Evolutionary conservation across 768 basidiomycete genomes (phyloP).

Genomic region (Cyclocybe aegerita): DNA sequence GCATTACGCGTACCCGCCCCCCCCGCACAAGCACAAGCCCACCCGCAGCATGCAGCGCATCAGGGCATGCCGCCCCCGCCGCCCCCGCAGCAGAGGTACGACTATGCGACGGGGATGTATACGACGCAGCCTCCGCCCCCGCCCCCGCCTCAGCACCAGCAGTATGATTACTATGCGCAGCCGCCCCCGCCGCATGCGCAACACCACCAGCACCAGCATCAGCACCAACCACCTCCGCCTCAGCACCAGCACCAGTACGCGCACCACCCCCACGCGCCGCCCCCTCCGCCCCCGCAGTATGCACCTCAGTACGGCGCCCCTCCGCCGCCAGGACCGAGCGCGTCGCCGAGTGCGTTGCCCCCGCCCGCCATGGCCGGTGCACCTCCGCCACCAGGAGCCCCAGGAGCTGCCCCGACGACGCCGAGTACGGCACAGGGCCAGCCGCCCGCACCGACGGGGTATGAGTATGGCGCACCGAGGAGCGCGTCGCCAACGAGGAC

Average conservation of each 20-base stretch:
- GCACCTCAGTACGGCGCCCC: slow-evolving; percentile 11
- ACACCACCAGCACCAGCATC: slow-evolving; percentile 24
- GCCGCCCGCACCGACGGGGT: slow-evolving; percentile 9
- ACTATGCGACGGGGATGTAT: slow-evolving; percentile 26
- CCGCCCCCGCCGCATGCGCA: slow-evolving; percentile 27
- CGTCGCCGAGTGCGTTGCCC: slow-evolving; percentile 2
- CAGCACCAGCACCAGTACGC: slow-evolving; percentile 14
- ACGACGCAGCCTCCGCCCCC: slow-evolving; percentile 22
- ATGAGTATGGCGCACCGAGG: neutral
- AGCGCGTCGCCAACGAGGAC: no score
- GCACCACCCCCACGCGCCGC: slow-evolving; percentile 1
- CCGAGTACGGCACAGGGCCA: slow-evolving; percentile 4
- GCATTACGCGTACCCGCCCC: neutral
- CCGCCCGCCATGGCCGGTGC: no score
- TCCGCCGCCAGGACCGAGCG: slow-evolving; percentile 10
- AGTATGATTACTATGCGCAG: slow-evolving; percentile 27
- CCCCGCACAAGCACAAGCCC: slow-evolving; percentile 2
- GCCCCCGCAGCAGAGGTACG: slow-evolving; percentile 22
- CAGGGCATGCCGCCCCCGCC: slow-evolving; percentile 20
- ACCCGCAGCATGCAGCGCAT: slow-evolving; percentile 17
- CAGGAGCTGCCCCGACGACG: slow-evolving; percentile 9
- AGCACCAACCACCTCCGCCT: slow-evolving; percentile 14
- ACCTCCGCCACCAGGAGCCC: no score
- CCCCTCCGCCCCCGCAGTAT: slow-evolving; percentile 7
- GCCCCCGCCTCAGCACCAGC: slow-evolving; percentile 15